These are phyloP conservation scores for Daphne laureola DNA, from an alignment of 441 rosid species.

Conservation along the genomic window DNA sequence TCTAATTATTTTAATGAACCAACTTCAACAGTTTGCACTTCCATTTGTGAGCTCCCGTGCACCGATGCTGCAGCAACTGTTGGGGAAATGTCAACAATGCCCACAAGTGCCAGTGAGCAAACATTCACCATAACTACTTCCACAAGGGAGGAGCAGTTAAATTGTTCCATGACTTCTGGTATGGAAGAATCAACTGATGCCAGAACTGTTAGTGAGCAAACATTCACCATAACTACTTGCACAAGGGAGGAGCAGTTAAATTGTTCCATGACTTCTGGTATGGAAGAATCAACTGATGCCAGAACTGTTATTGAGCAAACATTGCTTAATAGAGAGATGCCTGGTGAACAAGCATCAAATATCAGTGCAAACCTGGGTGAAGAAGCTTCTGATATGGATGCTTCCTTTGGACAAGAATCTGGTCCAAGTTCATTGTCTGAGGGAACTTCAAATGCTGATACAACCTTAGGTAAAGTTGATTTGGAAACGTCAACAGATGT, in stretches of 20 bases:
- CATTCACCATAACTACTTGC: background rate
- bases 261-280: background rate
- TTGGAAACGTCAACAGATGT: background rate
- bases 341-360: background rate
- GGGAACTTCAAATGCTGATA: background rate
- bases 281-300: background rate
- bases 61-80: background rate
- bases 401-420: background rate
- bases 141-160: background rate
- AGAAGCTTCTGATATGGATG: background rate
- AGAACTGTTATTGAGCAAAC: background rate
- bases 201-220: constrained; percentile 2
- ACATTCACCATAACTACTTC: background rate
- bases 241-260: background rate
- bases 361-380: background rate
- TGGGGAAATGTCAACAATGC: background rate
- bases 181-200: background rate
- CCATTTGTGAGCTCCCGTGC: constrained; percentile 1
- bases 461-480: background rate
- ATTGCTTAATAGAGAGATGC: background rate
- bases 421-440: background rate
- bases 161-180: background rate
- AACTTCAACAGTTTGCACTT: background rate
- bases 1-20: background rate
- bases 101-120: constrained; percentile 1